Evolutionary conservation across 495 filamentous ascomycete species (phyloP), one percentile per base, ranked within the genome.

Genomic region (Rostrohypoxylon terebratum): DNA sequence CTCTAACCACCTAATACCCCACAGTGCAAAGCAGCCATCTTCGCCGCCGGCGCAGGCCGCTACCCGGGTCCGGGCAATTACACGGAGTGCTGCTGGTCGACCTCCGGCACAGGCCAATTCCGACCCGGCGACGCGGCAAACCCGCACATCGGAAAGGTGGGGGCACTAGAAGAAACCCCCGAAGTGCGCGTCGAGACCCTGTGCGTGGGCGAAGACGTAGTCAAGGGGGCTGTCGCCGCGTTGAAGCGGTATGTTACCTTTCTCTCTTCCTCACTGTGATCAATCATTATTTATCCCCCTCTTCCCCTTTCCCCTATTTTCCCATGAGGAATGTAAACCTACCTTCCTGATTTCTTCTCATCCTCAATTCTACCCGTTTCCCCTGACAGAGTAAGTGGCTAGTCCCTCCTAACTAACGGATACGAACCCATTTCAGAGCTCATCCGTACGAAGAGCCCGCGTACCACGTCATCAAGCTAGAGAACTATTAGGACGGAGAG

Each of bases 371-470:
- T 55, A 13, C 18, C 16, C n/a, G 5, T 58, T 3, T 58, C 14
- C 1, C 3, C 38, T 25, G 10, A 28, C 47, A 13, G 11, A 53
- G 23, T n/a, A 8, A n/a, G 48, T 53, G 21, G 11, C 13, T 10
- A 25, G 23, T 0, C 11, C 14, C 4, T 0, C 11, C 14, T 14
- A 23, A 28, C 55, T 59, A 28, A 59, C n/a, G 14, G 11, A 6
- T 2, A 6, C 7, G 33, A 16, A 36, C 48, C 5, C 20, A 7
- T 18, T 25, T 8, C n/a, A 87, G 87, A 71, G 83, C 87, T 47
- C 90, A 93, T 84, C 91, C 90, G 51, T 93, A 93, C 77, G 90
- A 92, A 76, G 89, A 89, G 73, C 84, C 86, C 18, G 86, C 87
- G 9, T 93, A 93, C 83, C 88, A 92, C 69, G 90, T 92, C 36